phyloP scores from a whole-genome alignment of 306 rosid species.

The Senna siamea region DNA sequence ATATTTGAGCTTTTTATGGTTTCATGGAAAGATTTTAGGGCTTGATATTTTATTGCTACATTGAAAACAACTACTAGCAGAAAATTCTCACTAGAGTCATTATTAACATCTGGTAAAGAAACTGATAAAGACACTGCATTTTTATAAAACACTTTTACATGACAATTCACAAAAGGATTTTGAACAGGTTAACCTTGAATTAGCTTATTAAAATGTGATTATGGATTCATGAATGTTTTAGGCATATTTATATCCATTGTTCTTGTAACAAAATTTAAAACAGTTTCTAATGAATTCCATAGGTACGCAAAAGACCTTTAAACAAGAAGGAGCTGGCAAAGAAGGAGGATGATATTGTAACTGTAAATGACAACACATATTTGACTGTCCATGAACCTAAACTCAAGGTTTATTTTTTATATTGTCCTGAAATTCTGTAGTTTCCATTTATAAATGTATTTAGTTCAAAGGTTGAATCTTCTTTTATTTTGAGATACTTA shows the following conservation, averaged over 20 bases:
- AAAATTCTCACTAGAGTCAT: not conserved
- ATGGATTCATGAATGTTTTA: slow-evolving; percentile 31
- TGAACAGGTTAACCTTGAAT: slow-evolving; percentile 12
- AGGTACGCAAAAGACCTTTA: slow-evolving; percentile 97
- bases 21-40: not conserved
- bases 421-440: slow-evolving; percentile 28
- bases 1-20: not conserved
- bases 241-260: slow-evolving; percentile 17
- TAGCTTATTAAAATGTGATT: slow-evolving; percentile 1
- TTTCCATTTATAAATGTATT: slow-evolving; percentile 34
- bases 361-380: slow-evolving; percentile 66
- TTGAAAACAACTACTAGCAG: not conserved
- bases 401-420: slow-evolving; percentile 64
- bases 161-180: slow-evolving; percentile 15
- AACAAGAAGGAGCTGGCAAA: slow-evolving; percentile 93
- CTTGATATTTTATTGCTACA: slow-evolving; percentile 6
- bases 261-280: not conserved
- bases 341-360: slow-evolving; percentile 95
- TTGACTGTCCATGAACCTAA: slow-evolving; percentile 91
- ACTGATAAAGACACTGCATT: slow-evolving; percentile 26
- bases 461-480: slow-evolving; percentile 34
- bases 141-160: slow-evolving; percentile 6
- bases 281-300: slow-evolving; percentile 35
- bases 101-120: not conserved
- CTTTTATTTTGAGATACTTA: slow-evolving; percentile 7